Conservation (phyloP, 805 yeast species). For the Starmerella sirachaensis region DNA sequence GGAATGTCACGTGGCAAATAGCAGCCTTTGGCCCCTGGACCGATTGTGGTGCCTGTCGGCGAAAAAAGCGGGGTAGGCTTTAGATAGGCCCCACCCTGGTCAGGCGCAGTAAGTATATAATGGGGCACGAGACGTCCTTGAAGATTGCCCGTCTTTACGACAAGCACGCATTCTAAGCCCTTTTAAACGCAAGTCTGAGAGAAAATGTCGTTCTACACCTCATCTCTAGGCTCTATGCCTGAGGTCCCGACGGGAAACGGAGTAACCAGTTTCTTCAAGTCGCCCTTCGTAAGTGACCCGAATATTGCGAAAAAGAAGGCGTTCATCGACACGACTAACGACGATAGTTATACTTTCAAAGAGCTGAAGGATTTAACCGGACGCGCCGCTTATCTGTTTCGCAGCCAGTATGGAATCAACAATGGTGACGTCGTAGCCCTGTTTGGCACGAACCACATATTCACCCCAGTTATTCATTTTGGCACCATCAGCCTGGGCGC, state of each 20-base stretch:
- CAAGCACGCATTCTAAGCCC: too few relatives aligned
- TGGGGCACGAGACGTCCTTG: too few relatives aligned
- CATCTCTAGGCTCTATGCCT: background rate
- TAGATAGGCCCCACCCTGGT: too few relatives aligned
- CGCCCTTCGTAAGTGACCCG: constrained; percentile 3
- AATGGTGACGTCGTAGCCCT: constrained; percentile 26
- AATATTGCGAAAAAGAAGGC: background rate
- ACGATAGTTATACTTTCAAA: constrained; percentile 14
- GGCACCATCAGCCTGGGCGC: constrained; percentile 25
- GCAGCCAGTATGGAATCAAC: constrained; percentile 16
- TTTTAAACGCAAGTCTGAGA: too few relatives aligned
- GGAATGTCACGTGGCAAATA: too few relatives aligned
- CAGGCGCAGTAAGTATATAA: too few relatives aligned
- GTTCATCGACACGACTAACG: constrained; percentile 21
- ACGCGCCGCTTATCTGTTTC: constrained; percentile 20
- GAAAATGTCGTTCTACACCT: constrained; percentile 6
- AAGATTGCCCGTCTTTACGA: too few relatives aligned
- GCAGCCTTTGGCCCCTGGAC: too few relatives aligned
- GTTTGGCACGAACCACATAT: constrained; percentile 25
- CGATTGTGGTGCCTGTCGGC: too few relatives aligned
- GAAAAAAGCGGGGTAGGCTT: too few relatives aligned
- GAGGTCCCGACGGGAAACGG: constrained; percentile 7
- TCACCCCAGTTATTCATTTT: constrained; percentile 25
- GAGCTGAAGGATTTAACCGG: constrained; percentile 16
- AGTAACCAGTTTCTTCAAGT: constrained; percentile 4